Evolutionary conservation across 2,329 filamentous ascomycete genomes (phyloP), one percentile per base, ranked within the genome.

Genomic region (Claviceps sorghi): DNA sequence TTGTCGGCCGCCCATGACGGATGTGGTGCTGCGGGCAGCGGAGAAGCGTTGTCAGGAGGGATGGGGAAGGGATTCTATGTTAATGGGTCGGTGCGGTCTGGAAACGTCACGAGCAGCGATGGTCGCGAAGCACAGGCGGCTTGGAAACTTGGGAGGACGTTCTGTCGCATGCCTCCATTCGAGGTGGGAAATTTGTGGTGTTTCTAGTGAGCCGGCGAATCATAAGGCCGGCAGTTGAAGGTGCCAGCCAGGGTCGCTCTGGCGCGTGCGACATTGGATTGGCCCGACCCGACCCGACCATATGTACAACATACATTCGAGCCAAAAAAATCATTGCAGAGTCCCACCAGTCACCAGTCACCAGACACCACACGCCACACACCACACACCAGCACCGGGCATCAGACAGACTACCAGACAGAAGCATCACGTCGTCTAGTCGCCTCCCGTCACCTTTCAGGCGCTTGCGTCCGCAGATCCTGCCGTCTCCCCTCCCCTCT

Each of bases 1-100:
- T 59, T 73, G 71, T 60, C 69, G 67, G 55, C 67, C 66, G 52
- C 66, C 69, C 70, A 72, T 73, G 59, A 51, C 52, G 50, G 21
- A 48, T 29, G 34, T 22, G 26, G 26, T 38, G 8, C 32, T 32
- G 48, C 38, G 38, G 48, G 22, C 4, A 10, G 2, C 17, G 19
- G 13, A 3, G 19, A 3, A n/a, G 19, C 10, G 13, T 15, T 30
- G 11, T 36, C 30, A 21, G 45, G 21, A 34, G 17, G 45, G 11
- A 9, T 4, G 11, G 11, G 1, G 3, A 2, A 34, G 15, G 5
- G 17, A 8, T 34, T 34, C 2, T 26, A 15, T 26, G 13, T 6
- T 15, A 6, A 9, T 17, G 45, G 4, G 29, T 36, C 5, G 10
- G 29, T 47, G 29, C 17, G 3, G 43, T 30, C 15, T 22, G 38